Evolutionary conservation across 768 basidiomycete genomes (phyloP).

Genomic region (Termitomyces sp.): DNA sequence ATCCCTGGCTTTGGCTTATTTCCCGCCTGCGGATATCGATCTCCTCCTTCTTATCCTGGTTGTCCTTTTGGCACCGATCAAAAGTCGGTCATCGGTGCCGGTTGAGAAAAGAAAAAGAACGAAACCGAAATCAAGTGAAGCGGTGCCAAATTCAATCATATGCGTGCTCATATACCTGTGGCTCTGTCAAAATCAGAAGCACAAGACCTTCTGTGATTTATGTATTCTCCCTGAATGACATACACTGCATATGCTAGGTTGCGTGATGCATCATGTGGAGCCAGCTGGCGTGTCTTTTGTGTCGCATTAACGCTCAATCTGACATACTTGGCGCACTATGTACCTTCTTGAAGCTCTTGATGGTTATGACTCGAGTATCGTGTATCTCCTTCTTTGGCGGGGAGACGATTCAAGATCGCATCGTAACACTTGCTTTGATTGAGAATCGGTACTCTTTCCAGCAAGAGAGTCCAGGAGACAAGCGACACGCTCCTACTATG

Average conservation of each 20-base stretch:
- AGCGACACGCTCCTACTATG: background rate
- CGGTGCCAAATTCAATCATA: background rate
- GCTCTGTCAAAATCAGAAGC: background rate
- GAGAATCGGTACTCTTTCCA: background rate
- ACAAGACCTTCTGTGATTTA: background rate
- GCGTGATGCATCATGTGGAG: background rate
- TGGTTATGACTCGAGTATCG: too few relatives aligned
- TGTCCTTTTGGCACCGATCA: background rate
- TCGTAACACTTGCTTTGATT: background rate
- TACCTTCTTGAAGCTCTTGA: background rate
- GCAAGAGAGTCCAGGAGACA: background rate
- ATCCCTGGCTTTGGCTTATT: background rate
- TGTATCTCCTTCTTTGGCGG: background rate
- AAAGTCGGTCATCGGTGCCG: background rate
- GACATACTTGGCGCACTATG: background rate
- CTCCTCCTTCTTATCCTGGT: background rate
- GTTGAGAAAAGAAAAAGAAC: background rate
- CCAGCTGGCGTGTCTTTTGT: background rate
- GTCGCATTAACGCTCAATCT: background rate
- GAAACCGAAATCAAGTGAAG: background rate
- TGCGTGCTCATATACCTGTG: background rate
- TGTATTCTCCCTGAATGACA: background rate
- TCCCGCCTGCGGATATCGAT: background rate
- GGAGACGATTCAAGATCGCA: background rate
- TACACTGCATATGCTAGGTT: too few relatives aligned